These are phyloP conservation scores for Pseudocohnilembus persalinus DNA, from an alignment of 169 alveolate genomes.

Conservation along the genomic window DNA sequence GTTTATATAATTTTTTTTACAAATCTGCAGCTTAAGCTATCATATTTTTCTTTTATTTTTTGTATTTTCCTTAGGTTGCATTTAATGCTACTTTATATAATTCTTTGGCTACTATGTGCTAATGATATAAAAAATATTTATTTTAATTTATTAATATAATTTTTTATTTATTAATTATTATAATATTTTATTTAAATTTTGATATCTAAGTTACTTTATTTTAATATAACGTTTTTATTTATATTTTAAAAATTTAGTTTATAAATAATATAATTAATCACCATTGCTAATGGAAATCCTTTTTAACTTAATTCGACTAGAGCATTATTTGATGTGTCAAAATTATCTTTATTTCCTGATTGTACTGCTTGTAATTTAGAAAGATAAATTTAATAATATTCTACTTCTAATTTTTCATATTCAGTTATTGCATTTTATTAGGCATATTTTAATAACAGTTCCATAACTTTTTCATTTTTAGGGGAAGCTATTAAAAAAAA, in stretches of 20 bases:
- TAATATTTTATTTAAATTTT: conserved; percentile 37
- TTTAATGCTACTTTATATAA: conserved; percentile 50
- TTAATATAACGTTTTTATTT: not conserved
- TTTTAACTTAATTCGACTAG: conserved; percentile 29
- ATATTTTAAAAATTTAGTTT: not conserved
- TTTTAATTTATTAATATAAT: not conserved
- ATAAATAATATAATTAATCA: not conserved
- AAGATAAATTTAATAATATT: conserved; percentile 25
- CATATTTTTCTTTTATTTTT: conserved; percentile 28
- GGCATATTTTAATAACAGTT: conserved; percentile 26
- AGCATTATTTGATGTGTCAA: conserved; percentile 24
- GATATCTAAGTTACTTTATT: conserved; percentile 21
- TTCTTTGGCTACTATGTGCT: conserved; percentile 48
- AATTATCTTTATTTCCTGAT: conserved; percentile 30
- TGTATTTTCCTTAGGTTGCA: conserved; percentile 26
- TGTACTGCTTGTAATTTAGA: conserved; percentile 29
- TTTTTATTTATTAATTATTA: not conserved
- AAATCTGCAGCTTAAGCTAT: conserved; percentile 27
- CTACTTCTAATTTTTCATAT: conserved; percentile 25
- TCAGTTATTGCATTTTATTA: conserved; percentile 22
- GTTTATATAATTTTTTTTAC: conserved; percentile 7
- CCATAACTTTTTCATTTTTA: conserved; percentile 36
- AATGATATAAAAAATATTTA: not conserved
- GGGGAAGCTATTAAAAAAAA: conserved; percentile 29
- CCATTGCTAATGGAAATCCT: conserved; percentile 27